Base-by-base conservation (phyloP, 768 basidiomycete species). In the Phlegmacium glaucopus region DNA sequence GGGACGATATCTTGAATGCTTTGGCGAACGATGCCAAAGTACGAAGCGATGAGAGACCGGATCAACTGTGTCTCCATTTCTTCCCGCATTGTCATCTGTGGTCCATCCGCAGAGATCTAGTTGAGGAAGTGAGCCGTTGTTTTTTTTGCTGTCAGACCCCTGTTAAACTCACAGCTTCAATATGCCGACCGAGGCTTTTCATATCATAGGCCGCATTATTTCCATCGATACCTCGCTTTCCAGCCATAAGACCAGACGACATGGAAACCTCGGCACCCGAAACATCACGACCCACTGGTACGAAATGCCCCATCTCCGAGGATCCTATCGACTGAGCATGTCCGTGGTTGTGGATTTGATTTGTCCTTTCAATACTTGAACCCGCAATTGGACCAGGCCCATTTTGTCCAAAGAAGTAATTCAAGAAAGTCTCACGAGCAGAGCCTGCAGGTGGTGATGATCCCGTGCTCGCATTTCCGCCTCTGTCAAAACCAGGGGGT, bases 1-100 rank as follows among this genome's bases (percentile, higher is more conserved):
- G 96, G 96, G 15, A 99, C 81, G 47, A 97, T 77, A 65, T 99
- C 96, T 56, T 97, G 92, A 53, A 99, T 96, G 62, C 87, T 91
- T 67, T 98, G 94, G 36, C 96, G 86, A 17, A 94, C 89, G 61
- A 99, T 98, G 49, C 81, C 75, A 71, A 99, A 99, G 73, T 99
- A 99, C 10, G 92, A 94, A 22, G 85, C 80, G 61, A 99, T 98
- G 55, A 98, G 79, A 6, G 91, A 90, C 44, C 95, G 87, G 62
- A 99, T 98, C 51, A 99, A 79, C 28, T 79, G 82, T 38, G 92
- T 95, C 69, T 98, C 95, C 90, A 97, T 91, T 68, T 98, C 94
- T 68, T 99, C 95, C 18, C 93, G 80, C 39, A 80, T 69, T 1
- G 88, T 85, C 49, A 94, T 68, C 28, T 81, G 79, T 4, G 72